Evolutionary conservation across 306 rosid species (phyloP), one percentile per base, ranked within the genome.

Genomic region (Myrica gale): DNA sequence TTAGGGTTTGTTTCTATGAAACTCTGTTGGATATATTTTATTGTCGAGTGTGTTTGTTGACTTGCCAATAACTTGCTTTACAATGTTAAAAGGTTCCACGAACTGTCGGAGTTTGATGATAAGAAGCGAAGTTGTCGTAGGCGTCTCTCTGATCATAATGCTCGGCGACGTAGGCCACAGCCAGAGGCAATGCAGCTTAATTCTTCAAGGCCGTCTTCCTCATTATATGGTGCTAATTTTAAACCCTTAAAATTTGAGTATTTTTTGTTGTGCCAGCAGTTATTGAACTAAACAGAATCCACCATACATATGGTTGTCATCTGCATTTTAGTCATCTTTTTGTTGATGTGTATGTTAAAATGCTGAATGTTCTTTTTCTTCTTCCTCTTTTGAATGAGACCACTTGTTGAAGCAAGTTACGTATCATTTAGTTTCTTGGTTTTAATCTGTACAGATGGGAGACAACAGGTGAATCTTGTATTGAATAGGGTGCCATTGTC

Each of bases 71-170:
- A 32, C 37, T 66, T 81, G 37, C 52, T 76, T 75, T 84, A 7
- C 77, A 66, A 72, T 83, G 68, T 72, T 78, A 75, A 15, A 86
- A 94, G 98, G 97, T 94, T 94, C 87, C 98, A 94, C 66, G 84
- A 84, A 71, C 83, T 90, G 66, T 84, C 90, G 37, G 98, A 91
- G 78, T 94, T 94, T 78, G 98, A 94, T 80, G 96, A 89, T 20
- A 86, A 88, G 76, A 94, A 94, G 83, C 88, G 98, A 86, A 94
- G 97, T 84, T 94, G 98, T 81, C 91, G 97, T 43, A 88, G 82
- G 23, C 97, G 98, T 74, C 98, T 94, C 53, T 90, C 88, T n/a
- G 93, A 94, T 90, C 98, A 94, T 76, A 94, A 94, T 84, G 97
- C 98, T 73, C 87, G 98, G 85, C 98, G 98, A 37, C 98, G 97